Evolutionary conservation across 1,284 basidiomycete species (phyloP).

Genomic region (Ustilago sp.): DNA sequence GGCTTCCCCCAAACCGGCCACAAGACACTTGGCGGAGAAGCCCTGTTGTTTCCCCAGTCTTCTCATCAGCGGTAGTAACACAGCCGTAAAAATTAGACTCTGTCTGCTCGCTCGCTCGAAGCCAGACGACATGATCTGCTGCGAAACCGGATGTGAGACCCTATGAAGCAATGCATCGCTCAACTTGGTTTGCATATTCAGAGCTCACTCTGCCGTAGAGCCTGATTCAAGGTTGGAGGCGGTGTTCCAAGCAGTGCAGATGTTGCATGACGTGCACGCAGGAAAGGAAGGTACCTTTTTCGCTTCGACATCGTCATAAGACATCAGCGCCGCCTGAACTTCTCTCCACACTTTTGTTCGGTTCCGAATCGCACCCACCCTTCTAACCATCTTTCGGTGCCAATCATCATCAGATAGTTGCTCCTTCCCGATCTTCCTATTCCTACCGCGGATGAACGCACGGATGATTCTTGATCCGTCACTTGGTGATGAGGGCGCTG

Average conservation of each 20-base stretch:
- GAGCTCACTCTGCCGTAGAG: not conserved
- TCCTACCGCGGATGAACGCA: too few relatives aligned
- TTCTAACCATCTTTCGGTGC: not conserved
- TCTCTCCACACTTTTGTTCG: not conserved
- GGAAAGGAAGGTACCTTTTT: not conserved
- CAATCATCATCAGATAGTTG: too few relatives aligned
- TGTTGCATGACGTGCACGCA: not conserved
- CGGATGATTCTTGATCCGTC: too few relatives aligned
- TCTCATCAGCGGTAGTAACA: not conserved
- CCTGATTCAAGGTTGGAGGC: not conserved
- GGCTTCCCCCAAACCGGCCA: not conserved
- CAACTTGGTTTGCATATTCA: not conserved
- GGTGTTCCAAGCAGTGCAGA: not conserved
- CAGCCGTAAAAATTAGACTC: not conserved
- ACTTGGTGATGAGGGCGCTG: not conserved
- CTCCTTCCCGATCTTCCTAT: too few relatives aligned
- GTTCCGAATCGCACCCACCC: not conserved
- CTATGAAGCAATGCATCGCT: conserved; percentile 1
- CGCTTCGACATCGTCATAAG: conserved; percentile 8
- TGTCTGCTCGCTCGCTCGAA: too few relatives aligned
- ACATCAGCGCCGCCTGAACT: conserved; percentile 2
- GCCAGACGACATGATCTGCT: not conserved
- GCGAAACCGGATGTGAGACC: not conserved
- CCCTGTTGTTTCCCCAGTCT: not conserved
- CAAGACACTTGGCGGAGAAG: conserved; percentile 1